These are phyloP conservation scores for Vararia minispora DNA, from an alignment of 768 basidiomycete genomes.

Conservation along the genomic window DNA sequence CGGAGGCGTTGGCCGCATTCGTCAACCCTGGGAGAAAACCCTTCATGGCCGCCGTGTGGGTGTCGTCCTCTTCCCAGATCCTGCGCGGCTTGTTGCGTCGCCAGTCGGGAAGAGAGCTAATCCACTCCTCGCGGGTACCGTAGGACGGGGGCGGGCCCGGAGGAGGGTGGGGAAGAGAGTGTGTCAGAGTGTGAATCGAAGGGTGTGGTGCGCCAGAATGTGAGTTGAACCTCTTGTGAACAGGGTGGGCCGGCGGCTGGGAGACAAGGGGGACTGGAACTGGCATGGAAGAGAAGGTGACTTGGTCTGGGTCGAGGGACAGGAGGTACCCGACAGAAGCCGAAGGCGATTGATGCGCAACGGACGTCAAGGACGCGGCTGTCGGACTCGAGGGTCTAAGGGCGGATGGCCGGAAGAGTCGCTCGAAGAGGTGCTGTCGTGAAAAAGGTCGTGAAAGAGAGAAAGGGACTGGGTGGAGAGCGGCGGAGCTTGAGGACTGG, in stretches of 20 bases:
- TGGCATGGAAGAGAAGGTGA: slow-evolving; percentile 48
- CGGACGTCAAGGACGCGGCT: slow-evolving; percentile 29
- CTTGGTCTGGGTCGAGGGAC: slow-evolving; percentile 8
- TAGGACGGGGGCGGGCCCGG: slow-evolving; percentile 53
- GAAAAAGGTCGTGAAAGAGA: slow-evolving; percentile 53
- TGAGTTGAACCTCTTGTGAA: slow-evolving; percentile 45
- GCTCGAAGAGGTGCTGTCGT: slow-evolving; percentile 45
- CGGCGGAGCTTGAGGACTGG: slow-evolving; percentile 21
- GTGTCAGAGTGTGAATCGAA: slow-evolving; percentile 42
- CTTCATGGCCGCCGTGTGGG: slow-evolving; percentile 26
- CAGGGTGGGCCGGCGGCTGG: slow-evolving; percentile 50
- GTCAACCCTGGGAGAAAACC: slow-evolving; percentile 69
- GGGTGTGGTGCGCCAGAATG: slow-evolving; percentile 31
- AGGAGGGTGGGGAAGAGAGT: slow-evolving; percentile 48
- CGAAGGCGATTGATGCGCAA: slow-evolving; percentile 18
- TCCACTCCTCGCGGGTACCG: slow-evolving; percentile 63
- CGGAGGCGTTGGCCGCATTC: slow-evolving; percentile 63
- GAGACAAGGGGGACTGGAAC: slow-evolving; percentile 64
- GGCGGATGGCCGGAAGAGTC: slow-evolving; percentile 26
- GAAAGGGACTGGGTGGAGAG: slow-evolving; percentile 19
- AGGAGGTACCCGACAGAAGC: neutral
- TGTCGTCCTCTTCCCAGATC: slow-evolving; percentile 49
- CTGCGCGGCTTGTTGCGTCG: slow-evolving; percentile 55
- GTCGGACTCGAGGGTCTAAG: slow-evolving; percentile 27
- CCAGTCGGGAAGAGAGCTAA: slow-evolving; percentile 60